phyloP scores from a whole-genome alignment of 2,329 filamentous ascomycete genomes.

The Leptographium lundbergii region DNA sequence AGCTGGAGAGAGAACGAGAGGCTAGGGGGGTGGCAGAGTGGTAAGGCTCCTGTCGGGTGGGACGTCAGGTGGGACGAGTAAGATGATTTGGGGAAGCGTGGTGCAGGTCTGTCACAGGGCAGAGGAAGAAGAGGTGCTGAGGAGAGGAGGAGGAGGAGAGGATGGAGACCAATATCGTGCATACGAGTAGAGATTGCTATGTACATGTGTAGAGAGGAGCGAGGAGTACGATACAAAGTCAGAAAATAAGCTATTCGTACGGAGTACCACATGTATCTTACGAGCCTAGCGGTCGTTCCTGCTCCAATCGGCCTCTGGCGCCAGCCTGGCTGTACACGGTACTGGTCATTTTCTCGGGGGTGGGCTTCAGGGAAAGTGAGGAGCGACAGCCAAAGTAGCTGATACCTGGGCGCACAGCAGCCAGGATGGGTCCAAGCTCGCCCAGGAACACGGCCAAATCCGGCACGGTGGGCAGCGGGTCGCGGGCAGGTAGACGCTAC shows the following conservation, averaged over 20 bases:
- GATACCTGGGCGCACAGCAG: not conserved
- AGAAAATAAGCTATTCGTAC: not conserved
- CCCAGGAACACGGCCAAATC: slow-evolving; percentile 5
- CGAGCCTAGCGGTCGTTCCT: not conserved
- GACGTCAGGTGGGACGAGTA: slow-evolving; percentile 1
- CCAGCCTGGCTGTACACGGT: not conserved
- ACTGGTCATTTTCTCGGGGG: not conserved
- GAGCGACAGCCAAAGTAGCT: not conserved
- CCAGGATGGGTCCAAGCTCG: not conserved
- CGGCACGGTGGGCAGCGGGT: slow-evolving; percentile 1
- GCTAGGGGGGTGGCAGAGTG: not conserved
- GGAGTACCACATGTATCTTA: not conserved
- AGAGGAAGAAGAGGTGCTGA: not conserved
- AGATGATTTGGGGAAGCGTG: not conserved
- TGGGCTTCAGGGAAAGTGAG: not conserved
- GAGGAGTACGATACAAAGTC: not conserved
- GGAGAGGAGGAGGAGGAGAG: not conserved
- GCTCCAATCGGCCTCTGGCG: not conserved
- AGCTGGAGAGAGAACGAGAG: not conserved
- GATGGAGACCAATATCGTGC: not conserved
- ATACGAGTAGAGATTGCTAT: not conserved
- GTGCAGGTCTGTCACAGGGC: not conserved
- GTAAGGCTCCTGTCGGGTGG: not conserved
- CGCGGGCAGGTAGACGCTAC: slow-evolving; percentile 1
- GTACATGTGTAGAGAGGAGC: not conserved